Percentiles rank a stretch among this genome's conserved stretches.
These are phyloP conservation scores for Beta lomatogona DNA, from an alignment of 179 eudicot species.

Conservation along the genomic window DNA sequence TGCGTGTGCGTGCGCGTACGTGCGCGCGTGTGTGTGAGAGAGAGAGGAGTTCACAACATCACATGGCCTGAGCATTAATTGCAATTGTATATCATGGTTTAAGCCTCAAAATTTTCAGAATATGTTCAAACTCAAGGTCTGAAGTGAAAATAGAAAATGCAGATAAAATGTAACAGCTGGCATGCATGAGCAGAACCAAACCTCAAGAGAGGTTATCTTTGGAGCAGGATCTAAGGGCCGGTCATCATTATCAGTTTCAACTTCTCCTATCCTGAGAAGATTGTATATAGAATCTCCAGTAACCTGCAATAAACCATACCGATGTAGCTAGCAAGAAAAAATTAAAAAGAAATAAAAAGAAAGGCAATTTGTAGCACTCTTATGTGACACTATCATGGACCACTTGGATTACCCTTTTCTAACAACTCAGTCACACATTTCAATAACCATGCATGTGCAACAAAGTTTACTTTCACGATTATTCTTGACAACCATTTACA, in stretches of 20 bases:
- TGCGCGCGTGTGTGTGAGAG: not conserved
- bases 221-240: conserved; percentile 91
- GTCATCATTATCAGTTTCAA: conserved; percentile 83
- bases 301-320: conserved; percentile 49
- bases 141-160: conserved; percentile 4
- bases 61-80: conserved; percentile 1
- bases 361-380: no score
- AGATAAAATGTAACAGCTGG: conserved; percentile 10
- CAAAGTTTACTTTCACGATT: not conserved
- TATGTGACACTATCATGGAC: not conserved
- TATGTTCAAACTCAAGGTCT: not conserved
- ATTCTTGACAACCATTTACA: not conserved
- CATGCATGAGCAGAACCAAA: conserved; percentile 20
- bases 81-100: not conserved
- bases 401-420: not conserved
- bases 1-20: not conserved
- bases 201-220: conserved; percentile 82
- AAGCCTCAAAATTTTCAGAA: not conserved
- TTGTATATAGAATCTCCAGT: conserved; percentile 96
- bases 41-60: not conserved
- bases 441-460: not conserved
- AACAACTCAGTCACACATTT: not conserved
- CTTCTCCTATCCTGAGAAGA: conserved; percentile 80
- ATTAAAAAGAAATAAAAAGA: no score
- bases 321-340: not conserved